Evolutionary conservation across 2,329 filamentous ascomycete genomes (phyloP).

Genomic region (Myriangium duriaei): DNA sequence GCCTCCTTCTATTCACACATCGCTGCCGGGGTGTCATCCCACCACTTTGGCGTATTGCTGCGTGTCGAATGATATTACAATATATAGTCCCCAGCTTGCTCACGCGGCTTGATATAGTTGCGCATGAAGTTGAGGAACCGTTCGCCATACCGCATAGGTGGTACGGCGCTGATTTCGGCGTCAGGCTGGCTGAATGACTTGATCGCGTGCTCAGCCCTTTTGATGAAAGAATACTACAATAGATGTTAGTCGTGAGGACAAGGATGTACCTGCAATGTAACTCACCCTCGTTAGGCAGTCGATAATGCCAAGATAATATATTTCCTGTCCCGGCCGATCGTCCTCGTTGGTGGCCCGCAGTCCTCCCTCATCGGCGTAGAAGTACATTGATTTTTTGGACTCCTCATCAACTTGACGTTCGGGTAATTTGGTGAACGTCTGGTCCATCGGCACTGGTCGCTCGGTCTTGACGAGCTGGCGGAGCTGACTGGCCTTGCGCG

Average conservation of each 20-base stretch:
- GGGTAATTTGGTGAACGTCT: slow-evolving; percentile 74
- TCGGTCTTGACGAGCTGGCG: slow-evolving; percentile 86
- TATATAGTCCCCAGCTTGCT: slow-evolving; percentile 4
- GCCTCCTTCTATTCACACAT: background rate
- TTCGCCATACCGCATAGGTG: slow-evolving; percentile 82
- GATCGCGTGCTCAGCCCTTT: slow-evolving; percentile 93
- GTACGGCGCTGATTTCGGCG: slow-evolving; percentile 81
- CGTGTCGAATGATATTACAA: background rate
- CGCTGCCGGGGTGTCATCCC: too few relatives aligned
- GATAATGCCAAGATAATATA: slow-evolving; percentile 97
- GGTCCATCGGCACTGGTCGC: slow-evolving; percentile 82
- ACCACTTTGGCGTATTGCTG: background rate
- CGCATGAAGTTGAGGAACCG: slow-evolving; percentile 85
- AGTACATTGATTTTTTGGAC: slow-evolving; percentile 64
- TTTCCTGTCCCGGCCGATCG: slow-evolving; percentile 70
- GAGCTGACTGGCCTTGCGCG: slow-evolving; percentile 79
- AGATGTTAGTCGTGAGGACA: slow-evolving; percentile 7
- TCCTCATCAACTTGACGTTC: slow-evolving; percentile 60
- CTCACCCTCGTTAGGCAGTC: slow-evolving; percentile 94
- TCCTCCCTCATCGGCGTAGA: slow-evolving; percentile 88
- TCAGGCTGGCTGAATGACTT: slow-evolving; percentile 80
- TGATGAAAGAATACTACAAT: slow-evolving; percentile 74
- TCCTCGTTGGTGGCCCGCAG: slow-evolving; percentile 89
- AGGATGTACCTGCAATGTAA: slow-evolving; percentile 15
- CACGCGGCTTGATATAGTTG: slow-evolving; percentile 4